These are phyloP conservation scores for Coemansia sp. DNA, from an alignment of 192 early-diverging fungal genomes.

Conservation along the genomic window DNA sequence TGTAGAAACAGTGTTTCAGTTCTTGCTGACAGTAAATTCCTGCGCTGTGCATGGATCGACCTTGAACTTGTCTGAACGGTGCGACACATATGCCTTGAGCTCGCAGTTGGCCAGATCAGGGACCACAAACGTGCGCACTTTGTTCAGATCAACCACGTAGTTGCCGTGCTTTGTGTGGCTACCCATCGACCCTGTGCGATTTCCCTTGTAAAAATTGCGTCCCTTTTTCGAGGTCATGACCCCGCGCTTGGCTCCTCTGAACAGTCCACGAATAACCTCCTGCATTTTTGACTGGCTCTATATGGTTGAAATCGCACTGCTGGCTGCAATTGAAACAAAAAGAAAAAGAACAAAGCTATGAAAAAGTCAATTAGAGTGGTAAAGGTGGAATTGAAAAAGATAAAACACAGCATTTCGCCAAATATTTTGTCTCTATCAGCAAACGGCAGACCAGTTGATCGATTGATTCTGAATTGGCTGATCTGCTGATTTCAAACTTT, in stretches of 20 bases:
- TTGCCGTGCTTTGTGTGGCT: conserved; percentile 55
- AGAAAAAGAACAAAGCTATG: background rate
- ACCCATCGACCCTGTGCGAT: conserved; percentile 57
- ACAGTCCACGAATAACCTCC: conserved; percentile 53
- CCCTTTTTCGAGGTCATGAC: conserved; percentile 58
- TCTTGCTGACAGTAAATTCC: conserved; percentile 10
- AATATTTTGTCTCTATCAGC: too few species aligned
- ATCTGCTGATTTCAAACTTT: background rate
- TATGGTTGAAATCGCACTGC: background rate
- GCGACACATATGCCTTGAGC: conserved; percentile 55
- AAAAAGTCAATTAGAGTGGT: background rate
- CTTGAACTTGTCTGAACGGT: conserved; percentile 43
- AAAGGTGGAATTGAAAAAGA: background rate
- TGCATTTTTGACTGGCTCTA: conserved; percentile 31
- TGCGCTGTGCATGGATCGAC: conserved; percentile 33
- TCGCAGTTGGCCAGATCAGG: conserved; percentile 47
- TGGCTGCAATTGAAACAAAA: background rate
- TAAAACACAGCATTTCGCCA: background rate
- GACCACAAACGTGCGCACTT: conserved; percentile 57
- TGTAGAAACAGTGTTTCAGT: background rate
- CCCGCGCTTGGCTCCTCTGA: conserved; percentile 55
- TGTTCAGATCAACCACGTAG: conserved; percentile 43
- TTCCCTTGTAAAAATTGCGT: conserved; percentile 57
- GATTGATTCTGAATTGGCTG: background rate
- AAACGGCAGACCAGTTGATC: background rate